These are phyloP conservation scores for Sclerospora graminicola DNA, from an alignment of 352 stramenopile species.

Conservation along the genomic window DNA sequence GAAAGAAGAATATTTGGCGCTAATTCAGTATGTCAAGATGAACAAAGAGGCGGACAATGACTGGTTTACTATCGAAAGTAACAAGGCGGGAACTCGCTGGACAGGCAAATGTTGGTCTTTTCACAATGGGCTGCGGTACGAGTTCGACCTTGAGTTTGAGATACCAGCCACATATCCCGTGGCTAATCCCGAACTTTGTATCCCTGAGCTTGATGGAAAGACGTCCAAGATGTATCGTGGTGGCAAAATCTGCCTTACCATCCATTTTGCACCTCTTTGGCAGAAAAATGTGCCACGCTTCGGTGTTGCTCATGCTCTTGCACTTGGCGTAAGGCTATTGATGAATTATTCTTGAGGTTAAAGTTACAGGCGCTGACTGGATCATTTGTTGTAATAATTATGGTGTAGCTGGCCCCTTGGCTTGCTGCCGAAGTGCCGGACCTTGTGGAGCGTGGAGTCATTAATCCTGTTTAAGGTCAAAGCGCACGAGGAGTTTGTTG, in stretches of 20 bases:
- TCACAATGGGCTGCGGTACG: constrained; percentile 75
- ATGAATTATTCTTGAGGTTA: neutral
- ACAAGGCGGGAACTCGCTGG: constrained; percentile 77
- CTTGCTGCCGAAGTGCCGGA: constrained; percentile 80
- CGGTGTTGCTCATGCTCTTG: constrained; percentile 74
- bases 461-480: constrained; percentile 45
- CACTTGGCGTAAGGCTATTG: constrained; percentile 47
- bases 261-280: constrained; percentile 86
- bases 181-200: constrained; percentile 72
- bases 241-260: constrained; percentile 83
- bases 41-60: constrained; percentile 87
- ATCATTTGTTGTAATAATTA: constrained; percentile 3
- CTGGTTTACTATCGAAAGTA: constrained; percentile 85
- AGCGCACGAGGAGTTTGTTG: neutral
- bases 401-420: constrained; percentile 67
- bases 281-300: constrained; percentile 85
- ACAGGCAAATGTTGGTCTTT: constrained; percentile 85
- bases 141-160: constrained; percentile 83
- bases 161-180: constrained; percentile 79
- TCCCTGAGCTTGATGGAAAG: constrained; percentile 84
- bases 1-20: constrained; percentile 81
- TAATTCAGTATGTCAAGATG: constrained; percentile 86
- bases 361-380: neutral
- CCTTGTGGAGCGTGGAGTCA: constrained; percentile 68
- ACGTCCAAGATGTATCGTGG: constrained; percentile 88